Evolutionary conservation across 164 flowering plant genomes (phyloP).

Genomic region (Cinnamomum micranthum): DNA sequence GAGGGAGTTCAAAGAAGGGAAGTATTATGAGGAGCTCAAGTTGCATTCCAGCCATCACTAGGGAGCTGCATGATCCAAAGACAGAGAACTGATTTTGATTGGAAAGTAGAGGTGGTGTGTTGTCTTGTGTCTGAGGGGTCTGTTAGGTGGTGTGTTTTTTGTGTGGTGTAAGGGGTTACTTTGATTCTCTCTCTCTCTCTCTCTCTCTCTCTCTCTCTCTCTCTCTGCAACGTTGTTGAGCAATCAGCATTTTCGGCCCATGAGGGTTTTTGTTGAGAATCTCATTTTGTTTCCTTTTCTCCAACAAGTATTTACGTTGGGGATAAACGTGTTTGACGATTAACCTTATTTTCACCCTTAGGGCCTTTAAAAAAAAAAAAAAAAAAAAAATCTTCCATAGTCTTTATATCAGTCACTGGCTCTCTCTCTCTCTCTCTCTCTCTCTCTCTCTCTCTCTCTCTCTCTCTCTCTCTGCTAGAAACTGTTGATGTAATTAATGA

Average conservation of each 20-base stretch:
- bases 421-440: too few relatives aligned
- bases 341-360: too few relatives aligned
- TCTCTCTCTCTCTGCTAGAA: too few relatives aligned
- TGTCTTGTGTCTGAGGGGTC: not conserved
- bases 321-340: not conserved
- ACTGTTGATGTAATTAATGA: too few relatives aligned
- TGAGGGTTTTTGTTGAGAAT: slow-evolving; percentile 3
- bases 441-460: too few relatives aligned
- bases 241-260: not conserved
- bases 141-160: not conserved
- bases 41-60: slow-evolving; percentile 74
- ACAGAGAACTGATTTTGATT: not conserved
- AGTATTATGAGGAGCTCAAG: slow-evolving; percentile 72
- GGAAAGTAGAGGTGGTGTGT: not conserved
- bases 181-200: not conserved
- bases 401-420: not conserved
- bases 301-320: slow-evolving; percentile 6
- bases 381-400: not conserved
- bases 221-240: not conserved
- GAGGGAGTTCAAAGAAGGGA: slow-evolving; percentile 19
- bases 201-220: not conserved
- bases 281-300: not conserved
- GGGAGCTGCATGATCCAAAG: slow-evolving; percentile 37
- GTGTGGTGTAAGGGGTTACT: not conserved
- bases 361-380: not conserved